phyloP scores from a whole-genome alignment of 208 protist species.

The Leishmania mexicana region DNA sequence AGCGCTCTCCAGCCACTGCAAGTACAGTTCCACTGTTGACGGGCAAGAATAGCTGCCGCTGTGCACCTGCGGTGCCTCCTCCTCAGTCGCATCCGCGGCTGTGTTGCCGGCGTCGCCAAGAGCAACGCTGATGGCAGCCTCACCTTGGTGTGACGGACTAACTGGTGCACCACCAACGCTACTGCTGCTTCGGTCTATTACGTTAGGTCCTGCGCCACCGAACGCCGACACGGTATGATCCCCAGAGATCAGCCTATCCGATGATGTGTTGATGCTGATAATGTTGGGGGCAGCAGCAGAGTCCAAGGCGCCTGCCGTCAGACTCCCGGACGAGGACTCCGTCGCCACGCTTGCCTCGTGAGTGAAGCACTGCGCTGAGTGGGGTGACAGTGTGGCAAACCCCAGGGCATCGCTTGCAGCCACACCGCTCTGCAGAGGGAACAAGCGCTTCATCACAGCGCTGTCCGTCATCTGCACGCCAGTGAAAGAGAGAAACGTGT shows the following conservation, averaged over 20 bases:
- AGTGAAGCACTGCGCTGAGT: background rate
- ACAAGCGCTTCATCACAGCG: slow-evolving; percentile 25
- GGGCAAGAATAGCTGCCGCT: background rate
- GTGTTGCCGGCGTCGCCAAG: background rate
- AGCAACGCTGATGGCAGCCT: background rate
- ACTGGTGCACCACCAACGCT: background rate
- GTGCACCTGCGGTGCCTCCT: slow-evolving; percentile 5
- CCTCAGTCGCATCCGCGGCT: background rate
- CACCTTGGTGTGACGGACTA: slow-evolving; percentile 4
- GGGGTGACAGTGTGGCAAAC: slow-evolving; percentile 11
- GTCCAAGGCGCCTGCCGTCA: background rate
- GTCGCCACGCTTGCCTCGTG: background rate
- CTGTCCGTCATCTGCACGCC: slow-evolving; percentile 31
- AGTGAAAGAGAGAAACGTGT: slow-evolving; percentile 29
- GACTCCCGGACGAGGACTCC: background rate
- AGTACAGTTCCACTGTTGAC: slow-evolving; percentile 25
- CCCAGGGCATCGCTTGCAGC: slow-evolving; percentile 15
- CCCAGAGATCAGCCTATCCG: background rate
- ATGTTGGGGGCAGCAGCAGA: background rate
- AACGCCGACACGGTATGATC: background rate
- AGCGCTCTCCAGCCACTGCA: slow-evolving; percentile 19
- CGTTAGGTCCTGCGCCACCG: background rate
- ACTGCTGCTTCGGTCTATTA: slow-evolving; percentile 6
- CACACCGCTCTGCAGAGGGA: slow-evolving; percentile 23
- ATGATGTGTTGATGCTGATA: background rate